phyloP scores from a whole-genome alignment of 306 rosid species.

The Citrullus amarus region DNA sequence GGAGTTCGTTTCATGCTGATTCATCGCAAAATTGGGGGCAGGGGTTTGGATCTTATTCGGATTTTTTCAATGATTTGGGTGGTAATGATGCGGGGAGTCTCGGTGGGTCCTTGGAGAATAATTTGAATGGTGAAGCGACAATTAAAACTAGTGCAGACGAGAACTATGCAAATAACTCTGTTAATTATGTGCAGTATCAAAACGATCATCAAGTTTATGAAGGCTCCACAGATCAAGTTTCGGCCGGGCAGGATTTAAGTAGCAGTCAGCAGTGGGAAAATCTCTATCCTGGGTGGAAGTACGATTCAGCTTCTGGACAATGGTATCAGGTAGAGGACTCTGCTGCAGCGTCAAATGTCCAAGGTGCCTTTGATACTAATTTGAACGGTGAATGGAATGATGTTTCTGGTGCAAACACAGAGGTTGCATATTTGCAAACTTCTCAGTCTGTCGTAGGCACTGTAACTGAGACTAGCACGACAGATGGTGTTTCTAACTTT shows the following conservation, averaged over 20 bases:
- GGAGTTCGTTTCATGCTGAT: constrained; percentile 68
- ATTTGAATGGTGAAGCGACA: constrained; percentile 19
- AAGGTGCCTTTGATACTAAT: constrained; percentile 21
- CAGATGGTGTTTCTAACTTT: constrained; percentile 31
- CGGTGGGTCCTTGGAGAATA: constrained; percentile 6
- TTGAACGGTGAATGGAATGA: constrained; percentile 26
- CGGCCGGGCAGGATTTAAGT: constrained; percentile 40
- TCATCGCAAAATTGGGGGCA: constrained; percentile 29
- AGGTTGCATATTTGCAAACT: constrained; percentile 36
- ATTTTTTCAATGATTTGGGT: constrained; percentile 57
- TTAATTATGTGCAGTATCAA: constrained; percentile 25
- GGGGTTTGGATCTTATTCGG: constrained; percentile 57
- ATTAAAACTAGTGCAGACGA: constrained; percentile 15
- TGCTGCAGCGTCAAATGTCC: constrained; percentile 19
- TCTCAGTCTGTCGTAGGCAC: constrained; percentile 37
- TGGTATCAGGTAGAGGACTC: constrained; percentile 62
- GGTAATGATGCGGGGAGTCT: constrained; percentile 32
- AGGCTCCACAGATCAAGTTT: constrained; percentile 21
- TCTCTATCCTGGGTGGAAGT: constrained; percentile 82
- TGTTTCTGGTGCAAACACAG: constrained; percentile 28
- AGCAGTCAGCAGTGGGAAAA: constrained; percentile 58
- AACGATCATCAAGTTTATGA: constrained; percentile 34
- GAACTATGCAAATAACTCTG: constrained; percentile 18
- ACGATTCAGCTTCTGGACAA: constrained; percentile 43
- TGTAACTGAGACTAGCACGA: constrained; percentile 39